Evolutionary conservation across 768 basidiomycete genomes (phyloP).

Genomic region (Asterophora lycoperdoides): DNA sequence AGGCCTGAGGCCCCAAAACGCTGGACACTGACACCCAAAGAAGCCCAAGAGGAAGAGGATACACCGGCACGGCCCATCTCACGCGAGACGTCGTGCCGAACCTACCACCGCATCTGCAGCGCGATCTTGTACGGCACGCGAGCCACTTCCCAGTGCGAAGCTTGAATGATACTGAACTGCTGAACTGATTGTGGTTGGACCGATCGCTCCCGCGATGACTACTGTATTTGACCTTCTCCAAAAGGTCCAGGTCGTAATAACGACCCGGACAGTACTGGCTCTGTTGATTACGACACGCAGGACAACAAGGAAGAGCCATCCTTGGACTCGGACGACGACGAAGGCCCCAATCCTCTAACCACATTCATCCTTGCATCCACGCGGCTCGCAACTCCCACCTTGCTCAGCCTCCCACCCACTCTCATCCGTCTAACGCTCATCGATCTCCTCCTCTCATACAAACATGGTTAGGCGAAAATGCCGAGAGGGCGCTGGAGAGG

Average conservation of each 20-base stretch:
- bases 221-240: conserved; percentile 29
- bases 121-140: conserved; percentile 52
- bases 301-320: conserved; percentile 13
- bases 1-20: conserved; percentile 52
- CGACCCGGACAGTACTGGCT: conserved; percentile 1
- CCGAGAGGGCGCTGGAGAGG: conserved; percentile 38
- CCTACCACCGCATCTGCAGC: conserved; percentile 57
- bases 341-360: conserved; percentile 28
- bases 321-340: conserved; percentile 44
- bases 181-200: conserved; percentile 63
- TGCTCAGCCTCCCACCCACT: conserved; percentile 58
- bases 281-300: neutral
- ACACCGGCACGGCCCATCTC: conserved; percentile 39
- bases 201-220: conserved; percentile 39
- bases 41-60: conserved; percentile 23
- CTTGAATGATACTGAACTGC: conserved; percentile 54
- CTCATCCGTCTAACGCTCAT: conserved; percentile 60
- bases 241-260: neutral
- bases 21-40: conserved; percentile 40
- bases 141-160: conserved; percentile 49
- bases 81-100: conserved; percentile 40
- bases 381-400: conserved; percentile 37
- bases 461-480: conserved; percentile 40
- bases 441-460: conserved; percentile 59
- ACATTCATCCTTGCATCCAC: conserved; percentile 51